Evolutionary conservation across 2,329 filamentous ascomycete genomes (phyloP).

Genomic region (Fusarium metavorans): DNA sequence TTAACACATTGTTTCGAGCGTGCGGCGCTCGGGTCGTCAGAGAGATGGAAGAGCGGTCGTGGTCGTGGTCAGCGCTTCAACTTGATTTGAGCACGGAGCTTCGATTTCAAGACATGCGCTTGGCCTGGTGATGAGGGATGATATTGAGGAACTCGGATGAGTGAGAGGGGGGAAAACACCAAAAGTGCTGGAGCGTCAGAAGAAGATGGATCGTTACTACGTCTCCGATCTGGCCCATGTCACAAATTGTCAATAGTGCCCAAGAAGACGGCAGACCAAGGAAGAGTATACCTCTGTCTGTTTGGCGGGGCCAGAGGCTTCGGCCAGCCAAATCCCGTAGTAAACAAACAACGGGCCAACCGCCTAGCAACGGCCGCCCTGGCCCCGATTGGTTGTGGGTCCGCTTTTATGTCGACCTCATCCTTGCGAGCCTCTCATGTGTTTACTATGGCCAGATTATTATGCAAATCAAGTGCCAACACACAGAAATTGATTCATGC

Average conservation of each 20-base stretch:
- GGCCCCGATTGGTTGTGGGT: constrained; percentile 34
- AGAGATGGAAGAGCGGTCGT: constrained; percentile 29
- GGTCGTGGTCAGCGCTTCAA: constrained; percentile 17
- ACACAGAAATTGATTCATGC: constrained; percentile 21
- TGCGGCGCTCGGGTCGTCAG: constrained; percentile 33
- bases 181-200: constrained; percentile 18
- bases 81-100: constrained; percentile 24
- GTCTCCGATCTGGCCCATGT: constrained; percentile 20
- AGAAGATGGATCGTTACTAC: constrained; percentile 41
- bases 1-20: constrained; percentile 50
- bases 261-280: constrained; percentile 33
- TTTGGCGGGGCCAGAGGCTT: constrained; percentile 40
- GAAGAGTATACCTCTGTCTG: constrained; percentile 17
- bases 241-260: constrained; percentile 40
- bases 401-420: constrained; percentile 34
- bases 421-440: constrained; percentile 36
- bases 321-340: constrained; percentile 33
- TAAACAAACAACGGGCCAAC: constrained; percentile 52
- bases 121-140: constrained; percentile 10
- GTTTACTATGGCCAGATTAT: constrained; percentile 17
- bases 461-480: constrained; percentile 14
- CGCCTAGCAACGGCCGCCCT: constrained; percentile 47
- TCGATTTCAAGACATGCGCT: constrained; percentile 41
- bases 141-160: constrained; percentile 1
- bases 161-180: constrained; percentile 16